Evolutionary conservation across 2,329 filamentous ascomycete genomes (phyloP), one percentile per base, ranked within the genome.

Genomic region (Talaromyces amestolkiae): DNA sequence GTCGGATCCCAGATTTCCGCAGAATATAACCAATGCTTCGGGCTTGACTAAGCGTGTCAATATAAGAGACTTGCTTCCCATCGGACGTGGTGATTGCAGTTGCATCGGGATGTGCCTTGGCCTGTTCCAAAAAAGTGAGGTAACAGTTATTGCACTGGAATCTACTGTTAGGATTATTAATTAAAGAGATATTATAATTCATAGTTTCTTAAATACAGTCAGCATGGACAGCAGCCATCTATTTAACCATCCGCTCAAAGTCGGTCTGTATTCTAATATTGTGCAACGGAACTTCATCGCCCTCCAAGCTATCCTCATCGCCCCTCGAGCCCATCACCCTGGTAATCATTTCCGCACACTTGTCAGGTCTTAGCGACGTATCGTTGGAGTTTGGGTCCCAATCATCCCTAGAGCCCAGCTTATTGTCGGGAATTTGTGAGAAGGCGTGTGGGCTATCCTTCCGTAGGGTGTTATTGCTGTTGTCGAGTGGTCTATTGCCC

Each of bases 221-320:
- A 35, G 33, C 33, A 35, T 4, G 9, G 33, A 35, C 33, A 35
- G 33, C 39, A 41, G 39, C 39, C 39, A 41, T 49, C n/a, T 22
- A 53, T 19, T 54, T 62, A 15, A 41, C 60, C 41, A 8, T 43
- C 47, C 60, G 67, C 22, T 64, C 60, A 60, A 69, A 69, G 6
- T 70, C 70, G 41, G 63, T 68, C n/a, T 69, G 66, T 41, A 71
- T 68, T 3, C 69, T 65, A 17, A 71, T 71, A n/a, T 64, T 66
- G 61, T 67, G 65, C 66, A 71, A 49, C 0, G 70, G 69, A 68
- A 71, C 65, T 37, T 71, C 68, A 66, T 71, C 69, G 35, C 39
- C 59, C 24, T 61, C 68, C 47, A 67, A 49, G 27, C 61, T 60
- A 54, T 67, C 64, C 15, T 59, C 24, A 31, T 49, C 43, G 31